These are phyloP conservation scores for Fusarium pseudonygamai DNA, from an alignment of 2,329 filamentous ascomycete species.

Conservation along the genomic window DNA sequence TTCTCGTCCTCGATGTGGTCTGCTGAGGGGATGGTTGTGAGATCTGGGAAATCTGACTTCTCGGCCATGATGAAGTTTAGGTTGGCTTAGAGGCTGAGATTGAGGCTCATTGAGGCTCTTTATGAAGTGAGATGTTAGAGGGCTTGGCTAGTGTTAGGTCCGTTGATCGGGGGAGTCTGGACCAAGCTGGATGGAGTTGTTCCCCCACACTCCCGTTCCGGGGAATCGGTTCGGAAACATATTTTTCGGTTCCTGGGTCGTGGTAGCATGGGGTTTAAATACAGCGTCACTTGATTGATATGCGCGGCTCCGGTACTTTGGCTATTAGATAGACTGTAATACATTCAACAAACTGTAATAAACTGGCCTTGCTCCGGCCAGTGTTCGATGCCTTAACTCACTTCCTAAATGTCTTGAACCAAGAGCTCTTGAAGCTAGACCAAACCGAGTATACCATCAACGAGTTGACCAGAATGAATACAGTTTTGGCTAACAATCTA, in stretches of 20 bases:
- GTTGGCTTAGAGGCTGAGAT: not conserved
- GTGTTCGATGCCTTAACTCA: not conserved
- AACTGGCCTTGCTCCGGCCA: not conserved
- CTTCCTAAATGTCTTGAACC: not conserved
- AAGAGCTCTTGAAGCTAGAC: not conserved
- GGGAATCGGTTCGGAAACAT: constrained; percentile 7
- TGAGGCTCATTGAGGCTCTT: not conserved
- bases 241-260: not conserved
- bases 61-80: too few species aligned
- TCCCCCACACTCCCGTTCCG: too few species aligned
- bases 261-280: not conserved
- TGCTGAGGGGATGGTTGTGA: not conserved
- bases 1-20: constrained; percentile 3
- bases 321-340: not conserved
- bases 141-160: not conserved
- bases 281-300: not conserved
- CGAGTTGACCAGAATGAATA: too few species aligned
- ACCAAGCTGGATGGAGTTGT: too few species aligned
- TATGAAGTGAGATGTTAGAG: not conserved
- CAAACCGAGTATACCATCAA: not conserved
- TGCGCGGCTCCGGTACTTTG: too few species aligned
- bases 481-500: not conserved
- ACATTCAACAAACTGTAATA: rapidly evolving
- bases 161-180: too few species aligned
- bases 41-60: not conserved